Conservation (phyloP, 805 yeast species). For the Millerozyma acaciae region DNA sequence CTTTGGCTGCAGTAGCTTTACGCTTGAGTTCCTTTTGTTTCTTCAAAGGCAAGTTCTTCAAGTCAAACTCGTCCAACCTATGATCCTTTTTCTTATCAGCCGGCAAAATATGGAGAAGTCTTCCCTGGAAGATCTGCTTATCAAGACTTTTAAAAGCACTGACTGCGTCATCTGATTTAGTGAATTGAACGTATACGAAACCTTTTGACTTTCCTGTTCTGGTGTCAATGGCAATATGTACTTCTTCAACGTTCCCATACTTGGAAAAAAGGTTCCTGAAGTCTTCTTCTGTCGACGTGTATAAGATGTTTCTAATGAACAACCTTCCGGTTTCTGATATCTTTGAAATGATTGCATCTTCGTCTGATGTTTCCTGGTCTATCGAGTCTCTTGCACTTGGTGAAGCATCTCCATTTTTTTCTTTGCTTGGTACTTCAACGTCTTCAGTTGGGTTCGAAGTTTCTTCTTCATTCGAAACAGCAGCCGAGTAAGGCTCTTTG, state of each 20-base stretch:
- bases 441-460: neutral
- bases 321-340: conserved; percentile 73
- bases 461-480: neutral
- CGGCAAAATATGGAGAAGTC: conserved; percentile 84
- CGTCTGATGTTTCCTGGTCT: conserved; percentile 27
- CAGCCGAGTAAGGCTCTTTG: conserved; percentile 12
- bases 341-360: conserved; percentile 46
- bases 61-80: conserved; percentile 82
- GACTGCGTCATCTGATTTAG: conserved; percentile 67
- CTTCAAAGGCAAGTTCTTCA: conserved; percentile 86
- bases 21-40: conserved; percentile 83
- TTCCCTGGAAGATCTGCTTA: conserved; percentile 89
- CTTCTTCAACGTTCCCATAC: conserved; percentile 79
- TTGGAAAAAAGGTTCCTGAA: conserved; percentile 58
- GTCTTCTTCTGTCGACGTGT: conserved; percentile 76
- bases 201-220: conserved; percentile 91
- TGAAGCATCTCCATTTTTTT: neutral
- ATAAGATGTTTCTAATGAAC: conserved; percentile 82
- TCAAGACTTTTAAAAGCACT: conserved; percentile 72
- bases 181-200: conserved; percentile 78
- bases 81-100: conserved; percentile 81
- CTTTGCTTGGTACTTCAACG: conserved; percentile 8
- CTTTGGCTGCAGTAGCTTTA: conserved; percentile 78
- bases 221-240: conserved; percentile 87
- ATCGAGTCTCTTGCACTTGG: neutral